Evolutionary conservation across 2,329 filamentous ascomycete species (phyloP).

Genomic region (Penicillium sp.): DNA sequence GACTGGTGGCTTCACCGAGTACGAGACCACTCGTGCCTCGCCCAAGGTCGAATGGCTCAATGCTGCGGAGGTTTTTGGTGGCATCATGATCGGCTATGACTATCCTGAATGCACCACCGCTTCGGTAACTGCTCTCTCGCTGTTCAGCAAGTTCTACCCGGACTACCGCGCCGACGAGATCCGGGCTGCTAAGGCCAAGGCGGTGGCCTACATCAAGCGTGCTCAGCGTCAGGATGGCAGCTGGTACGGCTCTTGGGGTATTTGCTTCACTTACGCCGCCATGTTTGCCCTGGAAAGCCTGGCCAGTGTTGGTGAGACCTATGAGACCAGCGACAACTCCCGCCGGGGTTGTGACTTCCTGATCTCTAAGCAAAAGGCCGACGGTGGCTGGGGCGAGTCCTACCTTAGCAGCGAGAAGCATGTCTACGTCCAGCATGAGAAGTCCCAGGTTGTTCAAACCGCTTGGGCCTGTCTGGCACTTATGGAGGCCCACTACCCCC

Average conservation of each 20-base stretch:
- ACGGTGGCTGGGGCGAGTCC: constrained; percentile 96
- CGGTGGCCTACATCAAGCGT: constrained; percentile 79
- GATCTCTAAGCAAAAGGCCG: constrained; percentile 76
- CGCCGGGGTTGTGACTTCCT: constrained; percentile 82
- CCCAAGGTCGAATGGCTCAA: constrained; percentile 82
- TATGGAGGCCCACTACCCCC: constrained; percentile 79
- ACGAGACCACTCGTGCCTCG: constrained; percentile 80
- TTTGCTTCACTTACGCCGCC: constrained; percentile 95
- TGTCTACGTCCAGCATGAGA: constrained; percentile 73
- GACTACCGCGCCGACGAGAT: constrained; percentile 79
- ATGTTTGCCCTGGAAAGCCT: constrained; percentile 96
- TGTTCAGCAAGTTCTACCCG: constrained; percentile 81
- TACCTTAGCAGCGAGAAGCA: constrained; percentile 82
- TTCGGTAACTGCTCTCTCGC: constrained; percentile 80
- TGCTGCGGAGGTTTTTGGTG: constrained; percentile 92
- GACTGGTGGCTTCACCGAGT: constrained; percentile 84
- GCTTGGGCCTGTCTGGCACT: constrained; percentile 84
- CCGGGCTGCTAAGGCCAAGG: constrained; percentile 67
- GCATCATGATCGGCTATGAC: constrained; percentile 98
- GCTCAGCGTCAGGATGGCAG: constrained; percentile 80
- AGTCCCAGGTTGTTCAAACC: constrained; percentile 90
- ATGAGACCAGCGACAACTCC: constrained; percentile 70
- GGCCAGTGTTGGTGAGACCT: constrained; percentile 77
- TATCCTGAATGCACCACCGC: constrained; percentile 98
- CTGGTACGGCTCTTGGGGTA: constrained; percentile 98